Conservation (phyloP, 257 asterid species). For the Fraxinus americana region DNA sequence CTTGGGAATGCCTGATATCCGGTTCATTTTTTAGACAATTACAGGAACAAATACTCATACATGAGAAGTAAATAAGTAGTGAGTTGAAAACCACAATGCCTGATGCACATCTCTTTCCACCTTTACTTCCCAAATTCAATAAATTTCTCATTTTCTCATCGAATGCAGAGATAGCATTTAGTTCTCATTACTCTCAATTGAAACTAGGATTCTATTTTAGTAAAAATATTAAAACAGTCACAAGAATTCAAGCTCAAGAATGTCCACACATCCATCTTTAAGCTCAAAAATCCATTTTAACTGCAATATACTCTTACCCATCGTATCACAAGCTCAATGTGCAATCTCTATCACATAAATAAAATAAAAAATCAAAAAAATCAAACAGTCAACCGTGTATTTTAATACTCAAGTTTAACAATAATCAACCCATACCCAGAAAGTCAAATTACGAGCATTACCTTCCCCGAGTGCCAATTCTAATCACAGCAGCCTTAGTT, state of each 20-base stretch:
- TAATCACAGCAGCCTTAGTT: constrained; percentile 72
- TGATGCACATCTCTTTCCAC: too few species aligned
- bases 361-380: too few species aligned
- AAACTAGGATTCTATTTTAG: not conserved
- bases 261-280: not conserved
- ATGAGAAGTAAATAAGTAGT: too few species aligned
- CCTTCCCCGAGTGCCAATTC: constrained; percentile 97
- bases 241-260: constrained; percentile 5
- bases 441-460: constrained; percentile 27
- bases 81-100: too few species aligned
- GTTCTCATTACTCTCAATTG: not conserved
- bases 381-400: not conserved
- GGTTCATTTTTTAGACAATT: too few species aligned
- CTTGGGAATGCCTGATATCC: too few species aligned
- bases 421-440: constrained; percentile 14
- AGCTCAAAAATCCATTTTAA: not conserved
- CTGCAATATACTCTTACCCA: not conserved
- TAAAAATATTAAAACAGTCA: too few species aligned
- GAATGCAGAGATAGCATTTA: too few species aligned
- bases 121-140: not conserved
- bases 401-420: constrained; percentile 16
- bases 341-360: not conserved
- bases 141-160: not conserved
- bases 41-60: too few species aligned
- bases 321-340: not conserved